phyloP scores from a whole-genome alignment of 768 basidiomycete genomes.

The Fomitopsis pulvina region DNA sequence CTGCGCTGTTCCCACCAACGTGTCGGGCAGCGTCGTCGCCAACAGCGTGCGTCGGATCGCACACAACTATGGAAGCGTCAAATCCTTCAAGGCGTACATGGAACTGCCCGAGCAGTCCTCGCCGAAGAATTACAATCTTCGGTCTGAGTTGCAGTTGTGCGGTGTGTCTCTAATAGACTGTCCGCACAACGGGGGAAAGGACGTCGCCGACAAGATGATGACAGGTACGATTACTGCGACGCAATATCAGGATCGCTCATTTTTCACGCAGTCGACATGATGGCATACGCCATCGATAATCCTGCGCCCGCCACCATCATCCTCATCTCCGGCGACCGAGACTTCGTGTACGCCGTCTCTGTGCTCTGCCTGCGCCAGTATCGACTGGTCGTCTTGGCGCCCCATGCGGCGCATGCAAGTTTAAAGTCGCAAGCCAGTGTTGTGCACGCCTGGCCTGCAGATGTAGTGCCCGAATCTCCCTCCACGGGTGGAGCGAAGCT shows the following conservation, averaged over 20 bases:
- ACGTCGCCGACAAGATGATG: constrained; percentile 45
- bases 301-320: constrained; percentile 46
- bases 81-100: constrained; percentile 48
- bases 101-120: constrained; percentile 35
- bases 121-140: constrained; percentile 27
- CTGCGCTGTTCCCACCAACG: constrained; percentile 28
- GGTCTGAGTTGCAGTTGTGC: constrained; percentile 41
- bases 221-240: constrained; percentile 26
- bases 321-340: constrained; percentile 61
- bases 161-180: constrained; percentile 36
- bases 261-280: constrained; percentile 55
- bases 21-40: constrained; percentile 35
- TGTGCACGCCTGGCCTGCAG: constrained; percentile 43
- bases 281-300: constrained; percentile 60
- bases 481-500: not conserved
- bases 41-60: constrained; percentile 40
- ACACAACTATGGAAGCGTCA: constrained; percentile 39
- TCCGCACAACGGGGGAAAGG: constrained; percentile 23
- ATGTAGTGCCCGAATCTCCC: constrained; percentile 23
- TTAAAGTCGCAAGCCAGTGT: constrained; percentile 50
- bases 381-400: constrained; percentile 25
- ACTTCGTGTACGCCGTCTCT: constrained; percentile 56
- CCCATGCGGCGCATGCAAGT: constrained; percentile 27
- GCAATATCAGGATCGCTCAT: constrained; percentile 24
- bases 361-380: constrained; percentile 11